These are phyloP conservation scores for Cyclostephanos tholiformis DNA, from an alignment of 108 stramenopile genomes.

Conservation along the genomic window DNA sequence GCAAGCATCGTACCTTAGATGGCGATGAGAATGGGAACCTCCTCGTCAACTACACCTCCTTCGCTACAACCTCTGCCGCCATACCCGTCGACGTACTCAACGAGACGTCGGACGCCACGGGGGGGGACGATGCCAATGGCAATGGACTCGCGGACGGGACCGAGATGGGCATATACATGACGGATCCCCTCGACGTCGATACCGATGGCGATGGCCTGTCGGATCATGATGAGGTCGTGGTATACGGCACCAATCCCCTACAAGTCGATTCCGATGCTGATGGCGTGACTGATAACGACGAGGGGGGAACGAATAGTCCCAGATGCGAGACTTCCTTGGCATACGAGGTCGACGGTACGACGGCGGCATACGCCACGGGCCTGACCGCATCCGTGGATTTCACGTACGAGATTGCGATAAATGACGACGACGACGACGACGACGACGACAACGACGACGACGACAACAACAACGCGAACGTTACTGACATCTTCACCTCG, in stretches of 20 bases:
- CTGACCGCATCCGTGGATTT: conserved; percentile 19
- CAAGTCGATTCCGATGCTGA: no score
- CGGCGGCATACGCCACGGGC: neutral
- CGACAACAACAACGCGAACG: neutral
- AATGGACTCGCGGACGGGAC: conserved; percentile 18
- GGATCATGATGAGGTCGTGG: no score
- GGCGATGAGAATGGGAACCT: neutral
- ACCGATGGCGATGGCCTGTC: conserved; percentile 25
- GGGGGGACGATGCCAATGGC: neutral
- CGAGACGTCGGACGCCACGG: neutral
- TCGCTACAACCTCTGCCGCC: neutral
- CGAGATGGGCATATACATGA: conserved; percentile 21
- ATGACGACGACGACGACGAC: neutral
- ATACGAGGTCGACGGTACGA: neutral
- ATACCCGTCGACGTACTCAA: neutral
- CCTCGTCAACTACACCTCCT: neutral
- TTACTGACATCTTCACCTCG: neutral
- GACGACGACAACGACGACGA: no score
- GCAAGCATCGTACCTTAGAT: neutral
- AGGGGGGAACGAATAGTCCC: neutral
- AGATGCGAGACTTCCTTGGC: conserved; percentile 16
- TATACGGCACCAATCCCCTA: no score
- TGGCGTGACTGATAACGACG: no score
- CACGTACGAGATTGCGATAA: conserved; percentile 23
- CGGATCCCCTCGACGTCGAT: conserved; percentile 14